These are phyloP conservation scores for Trichoderma atrobrunneum DNA, from an alignment of 2,329 filamentous ascomycete species.

Conservation along the genomic window DNA sequence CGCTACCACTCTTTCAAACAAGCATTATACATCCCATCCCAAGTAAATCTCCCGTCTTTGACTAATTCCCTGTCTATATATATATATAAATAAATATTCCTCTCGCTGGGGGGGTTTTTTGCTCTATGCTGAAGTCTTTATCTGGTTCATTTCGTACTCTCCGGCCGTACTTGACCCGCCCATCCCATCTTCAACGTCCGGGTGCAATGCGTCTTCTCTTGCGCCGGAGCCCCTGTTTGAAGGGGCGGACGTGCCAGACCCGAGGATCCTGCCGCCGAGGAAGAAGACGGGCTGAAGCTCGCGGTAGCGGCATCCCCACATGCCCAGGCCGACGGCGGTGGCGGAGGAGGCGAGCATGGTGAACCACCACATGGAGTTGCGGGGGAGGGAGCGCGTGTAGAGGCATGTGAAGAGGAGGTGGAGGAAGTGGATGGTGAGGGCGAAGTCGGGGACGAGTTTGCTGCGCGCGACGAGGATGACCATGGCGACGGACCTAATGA, in stretches of 20 bases:
- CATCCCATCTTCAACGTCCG: slow-evolving; percentile 43
- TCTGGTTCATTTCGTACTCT: slow-evolving; percentile 65
- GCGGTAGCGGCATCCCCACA: slow-evolving; percentile 89
- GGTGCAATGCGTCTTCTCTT: slow-evolving; percentile 25
- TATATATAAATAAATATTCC: background rate
- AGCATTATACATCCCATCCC: background rate
- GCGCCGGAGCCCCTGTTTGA: slow-evolving; percentile 26
- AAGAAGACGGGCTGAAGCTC: slow-evolving; percentile 89
- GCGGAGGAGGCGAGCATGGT: slow-evolving; percentile 49
- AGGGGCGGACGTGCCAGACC: slow-evolving; percentile 25
- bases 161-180: slow-evolving; percentile 37
- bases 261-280: slow-evolving; percentile 54
- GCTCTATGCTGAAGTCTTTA: slow-evolving; percentile 35
- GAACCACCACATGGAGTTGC: slow-evolving; percentile 83
- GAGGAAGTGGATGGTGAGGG: slow-evolving; percentile 80
- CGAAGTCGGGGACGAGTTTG: slow-evolving; percentile 94
- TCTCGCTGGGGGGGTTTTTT: background rate
- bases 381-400: slow-evolving; percentile 74
- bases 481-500: slow-evolving; percentile 71
- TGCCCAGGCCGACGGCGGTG: slow-evolving; percentile 59
- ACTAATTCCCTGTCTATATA: background rate
- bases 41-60: background rate
- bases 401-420: slow-evolving; percentile 75
- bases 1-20: background rate
- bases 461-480: slow-evolving; percentile 81